Evolutionary conservation across 1,139 yeast species (phyloP).

Genomic region (Saccharomyces hybrid): DNA sequence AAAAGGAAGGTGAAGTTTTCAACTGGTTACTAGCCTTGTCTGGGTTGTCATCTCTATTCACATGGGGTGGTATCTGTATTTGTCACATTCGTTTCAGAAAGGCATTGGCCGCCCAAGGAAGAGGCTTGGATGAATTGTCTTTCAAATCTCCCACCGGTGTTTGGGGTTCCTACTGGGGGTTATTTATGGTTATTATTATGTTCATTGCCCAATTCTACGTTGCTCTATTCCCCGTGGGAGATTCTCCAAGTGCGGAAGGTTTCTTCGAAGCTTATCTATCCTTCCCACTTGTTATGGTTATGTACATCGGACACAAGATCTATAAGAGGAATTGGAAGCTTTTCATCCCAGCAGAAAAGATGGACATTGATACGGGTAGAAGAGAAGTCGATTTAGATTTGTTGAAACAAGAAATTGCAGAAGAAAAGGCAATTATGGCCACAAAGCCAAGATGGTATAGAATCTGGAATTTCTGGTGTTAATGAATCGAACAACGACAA

Average conservation of each 20-base stretch:
- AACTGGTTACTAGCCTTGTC: conserved; percentile 62
- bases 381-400: conserved; percentile 60
- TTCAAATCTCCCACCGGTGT: conserved; percentile 49
- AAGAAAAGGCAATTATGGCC: conserved; percentile 50
- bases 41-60: conserved; percentile 56
- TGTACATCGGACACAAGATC: conserved; percentile 50
- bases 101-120: conserved; percentile 51
- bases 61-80: conserved; percentile 60
- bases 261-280: conserved; percentile 62
- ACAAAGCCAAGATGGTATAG: conserved; percentile 49
- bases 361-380: conserved; percentile 70
- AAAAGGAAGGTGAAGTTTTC: conserved; percentile 49
- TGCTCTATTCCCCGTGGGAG: conserved; percentile 60
- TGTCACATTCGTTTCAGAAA: conserved; percentile 60
- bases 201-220: conserved; percentile 46
- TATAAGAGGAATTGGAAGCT: conserved; percentile 51
- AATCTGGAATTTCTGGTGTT: conserved; percentile 52
- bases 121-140: conserved; percentile 46
- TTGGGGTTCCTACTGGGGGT: conserved; percentile 47
- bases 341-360: conserved; percentile 43
- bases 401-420: conserved; percentile 58
- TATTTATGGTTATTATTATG: conserved; percentile 41
- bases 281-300: conserved; percentile 49
- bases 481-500: conserved; percentile 2
- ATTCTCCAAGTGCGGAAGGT: conserved; percentile 40